These are phyloP conservation scores for Sugiyamaella qingdaonensis DNA, from an alignment of 805 yeast genomes.

Conservation along the genomic window DNA sequence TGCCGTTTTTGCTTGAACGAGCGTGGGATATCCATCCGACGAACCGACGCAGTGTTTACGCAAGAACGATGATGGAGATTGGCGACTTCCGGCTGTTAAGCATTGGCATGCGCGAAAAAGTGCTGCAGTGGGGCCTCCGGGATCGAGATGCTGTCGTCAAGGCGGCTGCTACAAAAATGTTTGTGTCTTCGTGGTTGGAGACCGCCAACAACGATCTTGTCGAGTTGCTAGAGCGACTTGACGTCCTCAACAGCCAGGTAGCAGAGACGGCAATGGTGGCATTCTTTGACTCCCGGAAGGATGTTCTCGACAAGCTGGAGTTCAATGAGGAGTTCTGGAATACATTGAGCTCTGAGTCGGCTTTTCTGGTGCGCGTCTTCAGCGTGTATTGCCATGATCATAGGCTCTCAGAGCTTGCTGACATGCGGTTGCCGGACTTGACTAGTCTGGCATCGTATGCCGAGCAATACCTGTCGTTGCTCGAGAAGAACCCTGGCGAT, in stretches of 20 bases:
- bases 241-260: constrained; percentile 61
- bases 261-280: constrained; percentile 65
- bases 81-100: constrained; percentile 52
- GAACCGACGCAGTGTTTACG: constrained; percentile 69
- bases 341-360: constrained; percentile 65
- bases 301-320: constrained; percentile 53
- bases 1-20: constrained; percentile 63
- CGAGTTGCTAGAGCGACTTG: constrained; percentile 65
- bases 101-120: constrained; percentile 53
- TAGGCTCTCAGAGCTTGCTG: constrained; percentile 50
- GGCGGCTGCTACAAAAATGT: constrained; percentile 65
- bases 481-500: constrained; percentile 35
- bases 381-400: constrained; percentile 50
- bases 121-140: constrained; percentile 78
- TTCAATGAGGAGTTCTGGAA: constrained; percentile 69
- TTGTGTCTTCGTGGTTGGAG: constrained; percentile 69
- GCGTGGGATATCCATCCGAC: constrained; percentile 74
- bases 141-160: constrained; percentile 78
- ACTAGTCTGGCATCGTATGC: constrained; percentile 61
- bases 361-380: constrained; percentile 65
- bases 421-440: constrained; percentile 73
- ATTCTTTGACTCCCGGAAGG: constrained; percentile 59
- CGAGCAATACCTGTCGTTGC: constrained; percentile 46
- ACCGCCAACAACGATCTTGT: constrained; percentile 64
- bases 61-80: constrained; percentile 62